A percentile compares a stretch with the other conserved stretches of the same genome.
Evolutionary conservation across 139 green algal species (phyloP).

Genomic region (Nannochloris sp.): DNA sequence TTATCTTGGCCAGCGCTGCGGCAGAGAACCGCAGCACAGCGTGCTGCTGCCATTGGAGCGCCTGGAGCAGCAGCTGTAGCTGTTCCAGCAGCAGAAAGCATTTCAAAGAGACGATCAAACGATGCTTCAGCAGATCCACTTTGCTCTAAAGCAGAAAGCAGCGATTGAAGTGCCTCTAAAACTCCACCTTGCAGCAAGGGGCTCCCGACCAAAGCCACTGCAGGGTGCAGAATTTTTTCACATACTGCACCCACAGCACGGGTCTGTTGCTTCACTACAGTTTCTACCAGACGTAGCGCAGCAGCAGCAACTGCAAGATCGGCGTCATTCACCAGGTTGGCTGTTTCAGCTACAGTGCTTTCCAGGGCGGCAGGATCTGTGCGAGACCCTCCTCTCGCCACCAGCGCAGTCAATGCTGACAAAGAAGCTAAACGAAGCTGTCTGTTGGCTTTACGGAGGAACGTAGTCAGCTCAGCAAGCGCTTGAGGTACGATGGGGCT

Average conservation of each 20-base stretch:
- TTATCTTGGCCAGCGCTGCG: constrained; percentile 22
- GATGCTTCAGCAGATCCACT: constrained; percentile 4
- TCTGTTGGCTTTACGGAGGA: constrained; percentile 88
- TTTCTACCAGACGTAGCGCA: constrained; percentile 55
- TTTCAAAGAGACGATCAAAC: constrained; percentile 49
- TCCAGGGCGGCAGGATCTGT: constrained; percentile 1
- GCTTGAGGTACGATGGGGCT: constrained; percentile 25
- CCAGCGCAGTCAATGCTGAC: constrained; percentile 23
- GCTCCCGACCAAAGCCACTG: constrained; percentile 62
- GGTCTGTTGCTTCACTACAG: constrained; percentile 43
- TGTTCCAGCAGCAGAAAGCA: constrained; percentile 47
- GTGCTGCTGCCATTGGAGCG: constrained; percentile 54
- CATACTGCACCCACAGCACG: constrained; percentile 12
- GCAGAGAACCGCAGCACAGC: constrained; percentile 73
- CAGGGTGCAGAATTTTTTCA: constrained; percentile 37
- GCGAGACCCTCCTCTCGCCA: constrained; percentile 10
- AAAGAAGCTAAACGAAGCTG: constrained; percentile 74
- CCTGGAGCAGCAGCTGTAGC: constrained; percentile 4
- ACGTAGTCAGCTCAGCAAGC: constrained; percentile 67
- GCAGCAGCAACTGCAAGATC: constrained; percentile 74
- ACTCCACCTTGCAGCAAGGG: constrained; percentile 70
- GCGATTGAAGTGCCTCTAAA: constrained; percentile 55
- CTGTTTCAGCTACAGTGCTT: constrained; percentile 38
- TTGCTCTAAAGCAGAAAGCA: constrained; percentile 63
- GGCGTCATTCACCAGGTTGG: constrained; percentile 53